phyloP scores from a whole-genome alignment of 768 basidiomycete genomes.

The Agrocybe pediades region DNA sequence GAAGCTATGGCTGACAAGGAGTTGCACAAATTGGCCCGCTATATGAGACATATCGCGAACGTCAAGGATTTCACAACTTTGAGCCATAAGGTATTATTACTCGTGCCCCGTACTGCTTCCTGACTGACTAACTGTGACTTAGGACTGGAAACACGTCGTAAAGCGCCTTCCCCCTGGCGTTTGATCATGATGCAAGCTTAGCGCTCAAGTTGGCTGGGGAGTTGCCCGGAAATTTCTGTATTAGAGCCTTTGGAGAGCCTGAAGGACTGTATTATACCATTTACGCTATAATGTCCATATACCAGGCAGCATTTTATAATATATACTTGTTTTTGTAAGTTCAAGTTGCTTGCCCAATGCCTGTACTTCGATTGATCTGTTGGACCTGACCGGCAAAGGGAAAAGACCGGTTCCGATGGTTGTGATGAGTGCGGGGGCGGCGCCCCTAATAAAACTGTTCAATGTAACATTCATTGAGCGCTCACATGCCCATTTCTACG shows the following conservation, averaged over 20 bases:
- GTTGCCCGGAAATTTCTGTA: too few relatives aligned
- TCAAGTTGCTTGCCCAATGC: too few relatives aligned
- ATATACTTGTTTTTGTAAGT: too few relatives aligned
- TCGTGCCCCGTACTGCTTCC: neutral
- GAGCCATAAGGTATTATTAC: constrained; percentile 57
- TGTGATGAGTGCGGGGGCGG: neutral
- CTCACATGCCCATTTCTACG: neutral
- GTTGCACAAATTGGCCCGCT: constrained; percentile 61
- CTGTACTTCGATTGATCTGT: neutral
- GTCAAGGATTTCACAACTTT: constrained; percentile 63
- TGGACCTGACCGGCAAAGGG: neutral
- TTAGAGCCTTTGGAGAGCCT: too few relatives aligned
- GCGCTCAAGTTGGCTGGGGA: too few relatives aligned
- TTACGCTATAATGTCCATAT: too few relatives aligned
- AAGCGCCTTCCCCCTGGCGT: constrained; percentile 34
- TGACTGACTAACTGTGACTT: neutral
- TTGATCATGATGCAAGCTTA: too few relatives aligned
- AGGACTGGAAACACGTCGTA: constrained; percentile 56
- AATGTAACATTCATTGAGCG: neutral
- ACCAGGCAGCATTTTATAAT: too few relatives aligned
- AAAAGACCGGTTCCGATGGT: neutral
- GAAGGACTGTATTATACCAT: too few relatives aligned
- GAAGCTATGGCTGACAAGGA: constrained; percentile 69
- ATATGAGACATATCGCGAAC: constrained; percentile 64
- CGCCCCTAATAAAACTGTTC: neutral